A percentile compares a stretch with the other conserved stretches of the same genome.
Conservation (phyloP, 164 flowering plant genomes). For the Sextonia rubra region DNA sequence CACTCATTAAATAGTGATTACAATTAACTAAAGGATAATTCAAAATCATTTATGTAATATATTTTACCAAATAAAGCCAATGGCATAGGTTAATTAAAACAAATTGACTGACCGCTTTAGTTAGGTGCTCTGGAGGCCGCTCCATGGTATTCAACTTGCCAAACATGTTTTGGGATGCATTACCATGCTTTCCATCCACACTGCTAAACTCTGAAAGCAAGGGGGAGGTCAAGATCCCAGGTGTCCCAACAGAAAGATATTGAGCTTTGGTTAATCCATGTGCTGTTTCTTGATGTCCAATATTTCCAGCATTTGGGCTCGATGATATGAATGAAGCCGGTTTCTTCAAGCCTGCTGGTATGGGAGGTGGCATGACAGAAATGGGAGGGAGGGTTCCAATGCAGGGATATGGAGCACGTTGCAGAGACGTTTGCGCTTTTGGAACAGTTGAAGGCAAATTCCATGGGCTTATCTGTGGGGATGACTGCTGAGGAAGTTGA, state of each 20-base stretch:
- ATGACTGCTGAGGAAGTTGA: constrained; percentile 66
- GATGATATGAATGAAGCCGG: constrained; percentile 46
- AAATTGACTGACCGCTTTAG: constrained; percentile 60
- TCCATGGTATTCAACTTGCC: constrained; percentile 58
- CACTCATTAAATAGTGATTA: no score
- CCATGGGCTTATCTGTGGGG: constrained; percentile 82
- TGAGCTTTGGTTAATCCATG: constrained; percentile 32
- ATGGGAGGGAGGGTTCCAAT: constrained; percentile 75
- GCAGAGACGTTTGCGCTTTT: constrained; percentile 69
- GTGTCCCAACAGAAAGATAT: constrained; percentile 80
- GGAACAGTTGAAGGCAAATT: constrained; percentile 40
- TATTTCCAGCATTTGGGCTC: constrained; percentile 58
- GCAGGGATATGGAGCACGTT: constrained; percentile 70
- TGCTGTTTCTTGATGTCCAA: constrained; percentile 44
- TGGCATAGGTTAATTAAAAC: not conserved
- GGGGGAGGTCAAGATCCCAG: constrained; percentile 96
- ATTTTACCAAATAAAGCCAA: no score
- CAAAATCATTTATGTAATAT: no score
- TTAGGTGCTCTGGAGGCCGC: constrained; percentile 74
- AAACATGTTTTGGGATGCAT: constrained; percentile 30
- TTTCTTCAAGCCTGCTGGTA: constrained; percentile 75
- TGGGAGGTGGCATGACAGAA: constrained; percentile 76
- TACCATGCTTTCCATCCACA: constrained; percentile 54
- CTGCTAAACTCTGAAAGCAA: constrained; percentile 66
- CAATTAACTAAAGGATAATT: no score